Conservation (phyloP, 2,329 filamentous ascomycete species). For the Periconia sp. region DNA sequence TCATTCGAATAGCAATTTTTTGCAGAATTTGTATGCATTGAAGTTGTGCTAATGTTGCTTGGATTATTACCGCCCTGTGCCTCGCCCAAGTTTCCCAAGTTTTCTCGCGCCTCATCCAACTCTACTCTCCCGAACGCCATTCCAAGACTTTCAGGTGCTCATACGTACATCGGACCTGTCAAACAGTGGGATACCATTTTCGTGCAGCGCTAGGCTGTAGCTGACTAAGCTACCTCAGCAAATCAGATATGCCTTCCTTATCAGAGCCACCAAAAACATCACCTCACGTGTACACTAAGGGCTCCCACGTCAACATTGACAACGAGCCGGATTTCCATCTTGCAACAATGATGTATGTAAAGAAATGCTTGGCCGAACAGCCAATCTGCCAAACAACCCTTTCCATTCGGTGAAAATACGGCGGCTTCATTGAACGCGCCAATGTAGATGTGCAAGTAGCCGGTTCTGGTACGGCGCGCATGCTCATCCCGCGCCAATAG, state of each 20-base stretch:
- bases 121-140: slow-evolving; percentile 9
- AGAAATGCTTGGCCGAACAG: slow-evolving; percentile 6
- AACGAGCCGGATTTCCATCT: slow-evolving; percentile 1
- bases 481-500: slow-evolving; percentile 35
- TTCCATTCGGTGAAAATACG: slow-evolving; percentile 11
- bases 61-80: too few species aligned
- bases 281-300: slow-evolving; percentile 42
- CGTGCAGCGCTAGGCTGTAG: slow-evolving; percentile 18
- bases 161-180: slow-evolving; percentile 20
- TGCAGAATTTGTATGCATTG: too few species aligned
- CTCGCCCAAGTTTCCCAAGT: slow-evolving; percentile 10
- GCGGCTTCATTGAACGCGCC: slow-evolving; percentile 5
- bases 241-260: slow-evolving; percentile 40
- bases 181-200: slow-evolving; percentile 30
- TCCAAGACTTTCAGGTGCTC: slow-evolving; percentile 1
- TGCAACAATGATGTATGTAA: slow-evolving; percentile 4
- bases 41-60: too few species aligned
- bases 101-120: slow-evolving; percentile 27
- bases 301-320: slow-evolving; percentile 15
- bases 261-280: slow-evolving; percentile 28
- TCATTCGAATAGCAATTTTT: too few species aligned
- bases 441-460: not conserved
- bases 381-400: slow-evolving; percentile 9
- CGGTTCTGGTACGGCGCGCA: slow-evolving; percentile 15
- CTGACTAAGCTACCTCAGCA: slow-evolving; percentile 29